phyloP scores from a whole-genome alignment of 768 basidiomycete genomes.

The Leucosporidium yakuticum region DNA sequence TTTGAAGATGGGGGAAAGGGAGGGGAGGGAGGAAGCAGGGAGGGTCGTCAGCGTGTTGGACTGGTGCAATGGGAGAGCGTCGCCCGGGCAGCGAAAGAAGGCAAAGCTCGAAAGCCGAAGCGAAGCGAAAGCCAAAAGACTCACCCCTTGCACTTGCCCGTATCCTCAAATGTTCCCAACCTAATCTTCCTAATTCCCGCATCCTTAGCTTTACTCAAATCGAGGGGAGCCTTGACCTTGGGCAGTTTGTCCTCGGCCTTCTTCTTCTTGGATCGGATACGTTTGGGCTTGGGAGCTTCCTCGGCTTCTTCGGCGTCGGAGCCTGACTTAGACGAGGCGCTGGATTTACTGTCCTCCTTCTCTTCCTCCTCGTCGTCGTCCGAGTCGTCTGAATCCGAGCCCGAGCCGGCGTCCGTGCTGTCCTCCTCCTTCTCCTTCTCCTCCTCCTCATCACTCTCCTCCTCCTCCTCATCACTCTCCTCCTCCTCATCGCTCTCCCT shows the following conservation, averaged over 20 bases:
- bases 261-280: constrained; percentile 12
- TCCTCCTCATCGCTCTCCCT: constrained; percentile 28
- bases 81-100: too few relatives aligned
- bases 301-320: constrained; percentile 37
- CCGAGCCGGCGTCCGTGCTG: too few relatives aligned
- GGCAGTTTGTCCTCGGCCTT: not conserved
- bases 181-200: constrained; percentile 62
- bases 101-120: not conserved
- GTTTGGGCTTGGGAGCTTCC: constrained; percentile 22
- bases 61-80: too few relatives aligned
- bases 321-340: constrained; percentile 1
- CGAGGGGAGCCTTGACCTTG: constrained; percentile 11
- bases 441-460: constrained; percentile 30
- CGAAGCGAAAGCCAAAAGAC: constrained; percentile 33
- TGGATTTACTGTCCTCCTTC: constrained; percentile 22
- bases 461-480: constrained; percentile 38
- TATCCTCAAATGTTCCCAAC: constrained; percentile 94
- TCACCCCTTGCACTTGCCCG: constrained; percentile 90
- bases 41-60: constrained; percentile 1
- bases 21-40: not conserved
- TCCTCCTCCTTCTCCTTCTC: constrained; percentile 37
- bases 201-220: constrained; percentile 35
- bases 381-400: too few relatives aligned
- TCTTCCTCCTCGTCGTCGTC: constrained; percentile 39
- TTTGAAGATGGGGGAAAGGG: not conserved